Evolutionary conservation across 345 rosid species (phyloP), one percentile per base, ranked within the genome.

Genomic region (Acer negundo): DNA sequence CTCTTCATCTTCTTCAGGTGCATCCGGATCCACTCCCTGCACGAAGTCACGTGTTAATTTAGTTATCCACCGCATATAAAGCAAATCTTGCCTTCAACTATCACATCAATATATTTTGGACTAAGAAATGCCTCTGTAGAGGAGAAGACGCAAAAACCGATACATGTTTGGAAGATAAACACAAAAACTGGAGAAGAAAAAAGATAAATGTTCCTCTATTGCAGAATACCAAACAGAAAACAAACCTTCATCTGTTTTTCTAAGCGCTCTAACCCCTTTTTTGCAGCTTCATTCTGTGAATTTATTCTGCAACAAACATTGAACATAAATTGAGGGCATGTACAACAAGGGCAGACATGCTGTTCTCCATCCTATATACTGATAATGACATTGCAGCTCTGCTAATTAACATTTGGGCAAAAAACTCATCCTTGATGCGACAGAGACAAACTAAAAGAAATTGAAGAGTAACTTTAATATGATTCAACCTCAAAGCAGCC

Each of bases 11-110:
- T 96, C 98, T 77, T 94, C 99, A 13, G 92, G 91, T 13, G 97
- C 99, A 87, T 96, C 98, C 17, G 99, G 99, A 86, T 96, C 99
- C 84, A 96, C 92, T 72, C 99, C 99, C 99, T 95, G 82, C 84
- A 85, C 62, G 19, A 8, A 72, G 63, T 46, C 68, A 40, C 6
- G n/a, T 9, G 16, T 49, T 19, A 56, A 56, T 19, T 11, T 17
- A 56, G 65, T 72, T 72, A 19, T 76, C 77, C 67, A 49, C 67
- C 24, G 55, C 62, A 5, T 28, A 31, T 7, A 12, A 22, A 10
- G 26, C 28, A 70, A 49, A 24, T 26, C 40, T 49, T 24, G 31
- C 22, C 40, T 47, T 49, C 5, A 51, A 16, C 44, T 16, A 70
- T 15, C 19, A 49, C 40, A 51, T 47, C 55, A 16, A 47, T 7